Conservation (phyloP, 768 basidiomycete genomes). For the Mycena vulgaris region DNA sequence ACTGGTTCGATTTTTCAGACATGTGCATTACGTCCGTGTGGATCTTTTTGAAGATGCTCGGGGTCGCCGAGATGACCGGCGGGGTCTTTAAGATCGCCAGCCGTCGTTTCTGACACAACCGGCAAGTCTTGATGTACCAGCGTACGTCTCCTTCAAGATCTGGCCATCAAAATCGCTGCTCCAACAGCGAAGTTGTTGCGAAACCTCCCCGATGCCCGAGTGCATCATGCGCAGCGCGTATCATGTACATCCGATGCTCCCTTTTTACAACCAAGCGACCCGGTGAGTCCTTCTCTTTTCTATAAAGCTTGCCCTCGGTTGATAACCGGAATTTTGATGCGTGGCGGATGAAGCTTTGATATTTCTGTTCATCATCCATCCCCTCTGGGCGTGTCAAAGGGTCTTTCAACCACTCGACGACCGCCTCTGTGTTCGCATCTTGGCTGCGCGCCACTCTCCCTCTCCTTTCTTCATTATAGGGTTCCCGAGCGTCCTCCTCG, state of each 20-base stretch:
- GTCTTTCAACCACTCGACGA: slow-evolving; percentile 4
- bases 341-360: background rate
- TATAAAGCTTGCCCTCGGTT: slow-evolving; percentile 2
- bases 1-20: slow-evolving; percentile 36
- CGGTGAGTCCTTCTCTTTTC: background rate
- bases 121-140: slow-evolving; percentile 53
- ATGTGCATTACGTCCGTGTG: slow-evolving; percentile 50
- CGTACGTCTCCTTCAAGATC: slow-evolving; percentile 43
- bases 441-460: background rate
- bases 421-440: background rate
- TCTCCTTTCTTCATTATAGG: slow-evolving; percentile 20
- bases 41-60: slow-evolving; percentile 44
- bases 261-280: slow-evolving; percentile 12
- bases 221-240: slow-evolving; percentile 35
- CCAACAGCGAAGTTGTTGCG: slow-evolving; percentile 10
- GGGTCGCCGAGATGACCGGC: slow-evolving; percentile 43
- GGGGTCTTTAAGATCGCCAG: slow-evolving; percentile 44
- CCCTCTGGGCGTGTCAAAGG: background rate
- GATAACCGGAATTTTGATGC: slow-evolving; percentile 1
- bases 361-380: background rate
- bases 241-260: slow-evolving; percentile 29
- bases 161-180: slow-evolving; percentile 43
- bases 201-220: slow-evolving; percentile 37
- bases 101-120: slow-evolving; percentile 48
- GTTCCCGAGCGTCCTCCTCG: slow-evolving; percentile 9